Evolutionary conservation across 2,329 filamentous ascomycete species (phyloP).

Genomic region (Acrocalymma vagum): DNA sequence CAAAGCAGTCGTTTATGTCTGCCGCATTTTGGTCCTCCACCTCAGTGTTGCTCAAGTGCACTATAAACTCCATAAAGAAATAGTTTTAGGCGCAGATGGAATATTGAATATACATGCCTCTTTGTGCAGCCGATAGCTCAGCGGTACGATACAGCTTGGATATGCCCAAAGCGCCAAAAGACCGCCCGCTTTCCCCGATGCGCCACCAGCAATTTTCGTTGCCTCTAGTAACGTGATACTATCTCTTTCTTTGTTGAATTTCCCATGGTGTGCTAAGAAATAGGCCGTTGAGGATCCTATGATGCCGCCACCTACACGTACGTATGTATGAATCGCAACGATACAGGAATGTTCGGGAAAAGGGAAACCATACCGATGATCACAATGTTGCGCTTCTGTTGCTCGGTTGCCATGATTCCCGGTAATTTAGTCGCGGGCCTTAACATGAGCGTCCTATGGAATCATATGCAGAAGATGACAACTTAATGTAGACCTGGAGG

Average conservation of each 20-base stretch:
- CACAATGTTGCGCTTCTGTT: slow-evolving; percentile 42
- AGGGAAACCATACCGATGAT: slow-evolving; percentile 38
- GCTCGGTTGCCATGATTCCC: slow-evolving; percentile 34
- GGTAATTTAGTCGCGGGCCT: slow-evolving; percentile 21
- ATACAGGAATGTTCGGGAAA: not conserved
- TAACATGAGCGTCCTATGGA: slow-evolving; percentile 33
- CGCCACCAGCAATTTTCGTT: slow-evolving; percentile 83
- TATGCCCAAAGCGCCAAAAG: slow-evolving; percentile 93
- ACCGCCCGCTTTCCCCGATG: slow-evolving; percentile 93
- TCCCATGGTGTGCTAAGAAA: slow-evolving; percentile 85
- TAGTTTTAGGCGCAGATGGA: too few relatives aligned
- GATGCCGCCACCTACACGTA: slow-evolving; percentile 78
- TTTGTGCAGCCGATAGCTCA: slow-evolving; percentile 84
- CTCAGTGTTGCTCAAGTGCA: too few relatives aligned
- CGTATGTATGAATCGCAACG: not conserved
- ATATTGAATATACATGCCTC: slow-evolving; percentile 55
- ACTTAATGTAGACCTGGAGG: slow-evolving; percentile 22
- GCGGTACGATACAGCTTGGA: slow-evolving; percentile 80
- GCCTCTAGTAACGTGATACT: slow-evolving; percentile 89
- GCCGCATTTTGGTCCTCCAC: too few relatives aligned
- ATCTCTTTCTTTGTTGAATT: slow-evolving; percentile 77
- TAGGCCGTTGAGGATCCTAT: slow-evolving; percentile 94
- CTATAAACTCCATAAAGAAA: not conserved
- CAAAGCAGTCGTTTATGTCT: too few relatives aligned
- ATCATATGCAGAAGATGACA: too few relatives aligned